These are phyloP conservation scores for Cordyceps fumosorosea DNA, from an alignment of 2,329 filamentous ascomycete species.

Conservation along the genomic window DNA sequence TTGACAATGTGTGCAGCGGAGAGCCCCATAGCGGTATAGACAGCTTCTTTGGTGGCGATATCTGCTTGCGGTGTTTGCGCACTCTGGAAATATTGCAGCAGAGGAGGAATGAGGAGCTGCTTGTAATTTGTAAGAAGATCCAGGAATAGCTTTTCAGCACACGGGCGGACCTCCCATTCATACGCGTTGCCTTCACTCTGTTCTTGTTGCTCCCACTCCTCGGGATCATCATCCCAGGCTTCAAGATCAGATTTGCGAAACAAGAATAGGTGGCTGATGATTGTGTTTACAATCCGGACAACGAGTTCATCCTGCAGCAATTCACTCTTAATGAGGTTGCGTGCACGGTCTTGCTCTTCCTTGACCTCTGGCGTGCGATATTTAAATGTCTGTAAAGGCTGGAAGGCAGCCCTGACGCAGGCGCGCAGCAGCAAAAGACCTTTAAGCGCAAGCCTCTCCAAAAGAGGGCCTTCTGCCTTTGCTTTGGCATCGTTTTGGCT, in stretches of 20 bases:
- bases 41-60: conserved; percentile 82
- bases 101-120: conserved; percentile 66
- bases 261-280: conserved; percentile 83
- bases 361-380: conserved; percentile 70
- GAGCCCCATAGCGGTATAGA: conserved; percentile 88
- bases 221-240: conserved; percentile 89
- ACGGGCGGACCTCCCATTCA: conserved; percentile 88
- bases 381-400: conserved; percentile 73
- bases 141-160: conserved; percentile 88
- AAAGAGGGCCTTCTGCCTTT: conserved; percentile 54
- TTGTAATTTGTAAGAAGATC: conserved; percentile 89
- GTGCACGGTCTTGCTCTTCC: conserved; percentile 66
- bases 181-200: conserved; percentile 78
- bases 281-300: conserved; percentile 71
- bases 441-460: conserved; percentile 76
- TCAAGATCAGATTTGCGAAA: conserved; percentile 80
- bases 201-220: conserved; percentile 91
- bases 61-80: conserved; percentile 61
- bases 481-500: conserved; percentile 36
- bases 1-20: conserved; percentile 69
- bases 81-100: conserved; percentile 76
- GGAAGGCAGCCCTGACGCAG: conserved; percentile 80
- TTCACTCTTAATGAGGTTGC: conserved; percentile 61
- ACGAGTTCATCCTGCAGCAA: conserved; percentile 74
- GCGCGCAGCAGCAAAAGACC: conserved; percentile 75